These are phyloP conservation scores for Prunella vulgaris DNA, from an alignment of 257 asterid genomes.

Conservation along the genomic window DNA sequence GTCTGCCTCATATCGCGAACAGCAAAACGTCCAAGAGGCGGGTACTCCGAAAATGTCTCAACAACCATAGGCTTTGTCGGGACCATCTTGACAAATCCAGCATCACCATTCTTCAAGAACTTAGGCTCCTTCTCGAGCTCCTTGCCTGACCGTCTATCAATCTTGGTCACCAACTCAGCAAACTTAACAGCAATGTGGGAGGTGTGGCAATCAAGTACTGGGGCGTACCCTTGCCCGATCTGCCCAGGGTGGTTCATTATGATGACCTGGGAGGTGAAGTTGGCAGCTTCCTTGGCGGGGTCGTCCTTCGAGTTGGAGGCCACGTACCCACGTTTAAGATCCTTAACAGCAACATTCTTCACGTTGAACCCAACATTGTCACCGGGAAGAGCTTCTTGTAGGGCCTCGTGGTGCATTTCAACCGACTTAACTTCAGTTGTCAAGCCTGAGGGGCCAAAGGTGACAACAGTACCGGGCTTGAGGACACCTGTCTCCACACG, in stretches of 20 bases:
- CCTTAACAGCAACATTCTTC: conserved; percentile 75
- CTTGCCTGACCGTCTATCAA: conserved; percentile 75
- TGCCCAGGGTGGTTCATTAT: conserved; percentile 36
- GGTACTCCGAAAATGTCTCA: conserved; percentile 57
- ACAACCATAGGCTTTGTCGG: conserved; percentile 84
- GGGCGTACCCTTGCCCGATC: conserved; percentile 62
- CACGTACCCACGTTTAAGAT: conserved; percentile 64
- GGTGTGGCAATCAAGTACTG: conserved; percentile 59
- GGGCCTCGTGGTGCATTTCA: conserved; percentile 72
- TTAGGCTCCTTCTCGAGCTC: conserved; percentile 71
- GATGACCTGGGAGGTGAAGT: conserved; percentile 19
- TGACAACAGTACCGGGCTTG: conserved; percentile 46
- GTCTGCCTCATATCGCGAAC: conserved; percentile 80
- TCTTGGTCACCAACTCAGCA: conserved; percentile 60
- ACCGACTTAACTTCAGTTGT: conserved; percentile 74
- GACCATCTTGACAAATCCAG: conserved; percentile 65
- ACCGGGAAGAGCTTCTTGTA: conserved; percentile 67
- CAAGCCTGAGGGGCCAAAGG: conserved; percentile 61
- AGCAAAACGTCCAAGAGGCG: conserved; percentile 68
- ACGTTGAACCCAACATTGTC: conserved; percentile 72
- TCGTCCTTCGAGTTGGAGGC: conserved; percentile 75
- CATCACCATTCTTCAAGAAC: conserved; percentile 68
- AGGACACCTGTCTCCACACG: conserved; percentile 8
- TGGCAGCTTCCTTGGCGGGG: conserved; percentile 44
- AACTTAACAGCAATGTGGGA: conserved; percentile 64